A percentile compares a stretch with the other conserved stretches of the same genome.
Evolutionary conservation across 2,329 filamentous ascomycete species (phyloP).

Genomic region (Colletotrichum sp.): DNA sequence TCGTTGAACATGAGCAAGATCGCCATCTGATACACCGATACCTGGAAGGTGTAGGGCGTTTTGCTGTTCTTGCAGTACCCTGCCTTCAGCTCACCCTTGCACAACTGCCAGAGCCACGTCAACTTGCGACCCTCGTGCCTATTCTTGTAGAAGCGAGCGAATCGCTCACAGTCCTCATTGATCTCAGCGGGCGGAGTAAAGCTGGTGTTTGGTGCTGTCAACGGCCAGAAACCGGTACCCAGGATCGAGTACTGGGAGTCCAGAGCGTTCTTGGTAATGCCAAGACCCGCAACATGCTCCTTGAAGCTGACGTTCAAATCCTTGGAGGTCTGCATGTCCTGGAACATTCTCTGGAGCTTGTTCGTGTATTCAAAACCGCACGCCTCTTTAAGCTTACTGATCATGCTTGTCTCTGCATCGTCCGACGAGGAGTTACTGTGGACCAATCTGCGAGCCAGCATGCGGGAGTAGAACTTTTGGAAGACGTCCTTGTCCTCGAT

Average conservation of each 20-base stretch:
- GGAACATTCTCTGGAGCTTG: slow-evolving; percentile 99
- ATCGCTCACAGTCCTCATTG: slow-evolving; percentile 85
- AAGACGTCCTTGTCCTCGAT: slow-evolving; percentile 99
- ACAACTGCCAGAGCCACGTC: slow-evolving; percentile 97
- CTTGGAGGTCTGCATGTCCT: slow-evolving; percentile 99
- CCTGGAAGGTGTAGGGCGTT: slow-evolving; percentile 94
- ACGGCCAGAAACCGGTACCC: slow-evolving; percentile 96
- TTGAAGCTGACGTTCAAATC: slow-evolving; percentile 92
- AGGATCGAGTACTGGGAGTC: slow-evolving; percentile 93
- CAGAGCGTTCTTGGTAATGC: slow-evolving; percentile 73
- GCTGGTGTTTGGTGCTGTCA: slow-evolving; percentile 83
- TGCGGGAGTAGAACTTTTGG: slow-evolving; percentile 98
- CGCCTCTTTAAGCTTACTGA: slow-evolving; percentile 97
- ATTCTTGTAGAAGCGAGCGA: slow-evolving; percentile 89
- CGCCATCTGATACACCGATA: slow-evolving; percentile 98
- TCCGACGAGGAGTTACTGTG: slow-evolving; percentile 95
- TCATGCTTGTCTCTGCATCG: slow-evolving; percentile 99
- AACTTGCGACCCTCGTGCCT: slow-evolving; percentile 97
- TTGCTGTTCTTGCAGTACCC: slow-evolving; percentile 91
- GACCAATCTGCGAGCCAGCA: slow-evolving; percentile 92
- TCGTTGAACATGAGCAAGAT: slow-evolving; percentile 96
- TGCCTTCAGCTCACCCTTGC: slow-evolving; percentile 95
- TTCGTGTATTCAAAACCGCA: slow-evolving; percentile 99
- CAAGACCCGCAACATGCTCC: slow-evolving; percentile 70
- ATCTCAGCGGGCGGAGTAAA: slow-evolving; percentile 90